Conservation (phyloP, 495 filamentous ascomycete genomes). For the Chlorociboria aeruginascens region DNA sequence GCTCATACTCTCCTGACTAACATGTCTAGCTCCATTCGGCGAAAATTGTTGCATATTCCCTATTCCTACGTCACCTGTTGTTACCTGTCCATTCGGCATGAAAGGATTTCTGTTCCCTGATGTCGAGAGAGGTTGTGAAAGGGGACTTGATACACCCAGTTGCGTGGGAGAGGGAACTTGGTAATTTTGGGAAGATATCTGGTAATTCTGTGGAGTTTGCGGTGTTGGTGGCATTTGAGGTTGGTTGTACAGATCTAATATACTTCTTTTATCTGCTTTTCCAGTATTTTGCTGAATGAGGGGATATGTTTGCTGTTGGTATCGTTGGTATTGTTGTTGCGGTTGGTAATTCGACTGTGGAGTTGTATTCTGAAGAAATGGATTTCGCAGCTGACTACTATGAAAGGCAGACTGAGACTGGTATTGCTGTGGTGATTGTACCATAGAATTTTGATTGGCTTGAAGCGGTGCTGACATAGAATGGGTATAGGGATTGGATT, state of each 20-base stretch:
- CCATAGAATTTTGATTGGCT: slow-evolving; percentile 10
- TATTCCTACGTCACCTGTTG: slow-evolving; percentile 13
- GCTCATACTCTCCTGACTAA: slow-evolving; percentile 84
- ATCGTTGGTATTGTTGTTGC: slow-evolving; percentile 27
- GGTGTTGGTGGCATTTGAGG: slow-evolving; percentile 53
- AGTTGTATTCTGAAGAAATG: slow-evolving; percentile 3
- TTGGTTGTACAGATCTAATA: slow-evolving; percentile 78
- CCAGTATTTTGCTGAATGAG: slow-evolving; percentile 14
- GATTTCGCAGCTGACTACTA: slow-evolving; percentile 1
- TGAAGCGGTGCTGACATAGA: slow-evolving; percentile 2
- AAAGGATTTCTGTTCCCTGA: slow-evolving; percentile 38
- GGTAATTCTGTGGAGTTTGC: slow-evolving; percentile 13
- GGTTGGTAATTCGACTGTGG: slow-evolving; percentile 15
- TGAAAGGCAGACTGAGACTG: slow-evolving; percentile 1
- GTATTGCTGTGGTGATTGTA: slow-evolving; percentile 25
- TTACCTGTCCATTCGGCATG: slow-evolving; percentile 12
- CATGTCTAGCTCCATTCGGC: slow-evolving; percentile 35
- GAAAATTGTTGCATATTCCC: slow-evolving; percentile 11
- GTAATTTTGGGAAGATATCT: neutral
- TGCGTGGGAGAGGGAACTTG: too few relatives aligned
- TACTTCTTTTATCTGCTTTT: slow-evolving; percentile 61
- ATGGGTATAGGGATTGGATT: slow-evolving; percentile 17
- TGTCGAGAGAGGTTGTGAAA: slow-evolving; percentile 5
- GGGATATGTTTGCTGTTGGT: slow-evolving; percentile 21
- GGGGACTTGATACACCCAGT: slow-evolving; percentile 12